phyloP scores from a whole-genome alignment of 768 basidiomycete genomes.

The Tricholomella constricta region DNA sequence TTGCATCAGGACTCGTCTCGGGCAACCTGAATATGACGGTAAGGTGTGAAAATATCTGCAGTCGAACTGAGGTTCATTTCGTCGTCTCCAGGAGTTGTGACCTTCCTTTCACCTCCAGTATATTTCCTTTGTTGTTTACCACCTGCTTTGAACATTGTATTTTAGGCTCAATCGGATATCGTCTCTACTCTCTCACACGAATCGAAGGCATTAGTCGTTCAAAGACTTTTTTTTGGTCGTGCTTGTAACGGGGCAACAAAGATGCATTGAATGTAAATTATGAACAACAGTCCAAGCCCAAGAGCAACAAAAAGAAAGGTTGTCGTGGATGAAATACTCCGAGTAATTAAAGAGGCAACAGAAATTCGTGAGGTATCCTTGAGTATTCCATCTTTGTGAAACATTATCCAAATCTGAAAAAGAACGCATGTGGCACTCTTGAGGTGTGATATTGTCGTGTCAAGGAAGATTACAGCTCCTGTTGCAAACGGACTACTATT shows the following conservation, averaged over 20 bases:
- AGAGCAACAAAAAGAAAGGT: constrained; percentile 1
- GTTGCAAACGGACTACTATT: not conserved
- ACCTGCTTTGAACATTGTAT: not conserved
- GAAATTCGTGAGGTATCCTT: constrained; percentile 13
- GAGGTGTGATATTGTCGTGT: not conserved
- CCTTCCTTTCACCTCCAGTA: too few species aligned
- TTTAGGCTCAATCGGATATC: not conserved
- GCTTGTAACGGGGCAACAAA: not conserved
- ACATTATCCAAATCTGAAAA: constrained; percentile 14
- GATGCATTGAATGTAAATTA: constrained; percentile 3
- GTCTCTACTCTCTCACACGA: not conserved
- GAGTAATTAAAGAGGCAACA: not conserved
- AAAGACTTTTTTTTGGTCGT: not conserved
- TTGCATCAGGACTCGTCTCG: constrained; percentile 58
- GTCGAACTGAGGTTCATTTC: not conserved
- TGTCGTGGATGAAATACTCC: constrained; percentile 1
- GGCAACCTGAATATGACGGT: constrained; percentile 78
- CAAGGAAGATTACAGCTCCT: constrained; percentile 32
- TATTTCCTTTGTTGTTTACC: too few species aligned
- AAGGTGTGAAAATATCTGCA: constrained; percentile 15
- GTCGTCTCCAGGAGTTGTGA: constrained; percentile 13
- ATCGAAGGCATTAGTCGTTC: not conserved
- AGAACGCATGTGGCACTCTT: too few species aligned
- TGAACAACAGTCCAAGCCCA: not conserved
- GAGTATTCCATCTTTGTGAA: constrained; percentile 12